phyloP scores from a whole-genome alignment of 441 rosid species.

The Viola pubescens region DNA sequence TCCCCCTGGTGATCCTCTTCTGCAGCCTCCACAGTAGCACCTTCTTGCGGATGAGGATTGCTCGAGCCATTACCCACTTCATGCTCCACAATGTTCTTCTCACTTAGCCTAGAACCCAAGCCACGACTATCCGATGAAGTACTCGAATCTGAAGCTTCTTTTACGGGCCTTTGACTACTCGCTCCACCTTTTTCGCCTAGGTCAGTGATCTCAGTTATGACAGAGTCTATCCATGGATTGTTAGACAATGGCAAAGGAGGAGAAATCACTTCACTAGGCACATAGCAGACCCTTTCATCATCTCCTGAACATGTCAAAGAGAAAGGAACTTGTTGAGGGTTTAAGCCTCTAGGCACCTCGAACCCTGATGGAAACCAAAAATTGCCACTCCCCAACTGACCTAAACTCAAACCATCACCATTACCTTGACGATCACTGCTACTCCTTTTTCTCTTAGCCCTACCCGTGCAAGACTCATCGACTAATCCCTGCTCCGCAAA shows the following conservation, averaged over 20 bases:
- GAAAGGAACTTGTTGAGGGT: constrained; percentile 46
- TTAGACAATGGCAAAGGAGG: constrained; percentile 55
- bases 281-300: constrained; percentile 62
- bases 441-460: constrained; percentile 70
- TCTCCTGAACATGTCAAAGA: constrained; percentile 67
- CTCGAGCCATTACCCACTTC: constrained; percentile 52
- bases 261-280: constrained; percentile 59
- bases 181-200: constrained; percentile 57
- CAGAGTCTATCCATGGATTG: constrained; percentile 75
- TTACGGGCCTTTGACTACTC: constrained; percentile 46
- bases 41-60: constrained; percentile 35
- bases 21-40: constrained; percentile 28
- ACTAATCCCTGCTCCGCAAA: constrained; percentile 52
- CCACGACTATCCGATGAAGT: constrained; percentile 66
- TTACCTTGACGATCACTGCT: constrained; percentile 27
- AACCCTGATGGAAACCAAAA: constrained; percentile 75
- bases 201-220: constrained; percentile 59
- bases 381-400: constrained; percentile 37
- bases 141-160: constrained; percentile 74
- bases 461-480: constrained; percentile 45
- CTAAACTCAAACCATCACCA: constrained; percentile 32
- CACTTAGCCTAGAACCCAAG: constrained; percentile 42
- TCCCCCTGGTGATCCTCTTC: constrained; percentile 41
- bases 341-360: constrained; percentile 24
- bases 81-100: constrained; percentile 29